These are phyloP conservation scores for Mucor circinelloides DNA, from an alignment of 371 early-diverging fungal species.

Conservation along the genomic window DNA sequence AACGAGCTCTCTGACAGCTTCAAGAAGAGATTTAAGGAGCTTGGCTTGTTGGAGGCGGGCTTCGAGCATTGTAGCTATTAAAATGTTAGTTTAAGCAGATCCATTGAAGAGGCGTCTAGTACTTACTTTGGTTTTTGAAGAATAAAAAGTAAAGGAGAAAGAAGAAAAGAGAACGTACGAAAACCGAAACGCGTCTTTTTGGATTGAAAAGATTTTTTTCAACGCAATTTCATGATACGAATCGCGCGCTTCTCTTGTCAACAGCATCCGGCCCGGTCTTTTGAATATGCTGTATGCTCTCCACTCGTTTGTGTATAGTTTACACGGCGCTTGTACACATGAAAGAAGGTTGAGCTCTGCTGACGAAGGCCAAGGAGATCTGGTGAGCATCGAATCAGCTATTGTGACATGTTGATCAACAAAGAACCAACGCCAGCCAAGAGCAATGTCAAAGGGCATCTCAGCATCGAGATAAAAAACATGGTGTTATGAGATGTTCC, in stretches of 20 bases:
- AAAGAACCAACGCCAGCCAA: too few species aligned
- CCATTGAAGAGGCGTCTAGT: too few species aligned
- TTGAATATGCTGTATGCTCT: background rate
- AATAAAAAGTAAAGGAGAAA: background rate
- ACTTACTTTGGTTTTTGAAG: background rate
- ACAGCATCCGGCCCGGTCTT: background rate
- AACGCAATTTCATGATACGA: background rate
- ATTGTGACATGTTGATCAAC: too few species aligned
- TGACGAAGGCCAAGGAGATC: too few species aligned
- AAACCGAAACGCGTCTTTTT: slow-evolving; percentile 1
- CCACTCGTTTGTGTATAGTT: background rate
- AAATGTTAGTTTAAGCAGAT: background rate
- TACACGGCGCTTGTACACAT: background rate
- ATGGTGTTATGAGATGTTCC: background rate
- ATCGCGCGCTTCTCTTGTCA: background rate
- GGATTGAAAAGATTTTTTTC: background rate
- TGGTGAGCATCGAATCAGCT: background rate
- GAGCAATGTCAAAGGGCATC: too few species aligned
- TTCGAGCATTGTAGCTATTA: slow-evolving; percentile 67
- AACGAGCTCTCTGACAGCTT: slow-evolving; percentile 97
- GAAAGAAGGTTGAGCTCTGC: too few species aligned
- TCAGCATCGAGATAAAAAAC: background rate
- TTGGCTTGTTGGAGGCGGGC: slow-evolving; percentile 76
- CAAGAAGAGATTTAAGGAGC: slow-evolving; percentile 91
- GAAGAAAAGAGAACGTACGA: background rate